Conservation (phyloP, 257 asterid genomes). For the Solanum okadae region DNA sequence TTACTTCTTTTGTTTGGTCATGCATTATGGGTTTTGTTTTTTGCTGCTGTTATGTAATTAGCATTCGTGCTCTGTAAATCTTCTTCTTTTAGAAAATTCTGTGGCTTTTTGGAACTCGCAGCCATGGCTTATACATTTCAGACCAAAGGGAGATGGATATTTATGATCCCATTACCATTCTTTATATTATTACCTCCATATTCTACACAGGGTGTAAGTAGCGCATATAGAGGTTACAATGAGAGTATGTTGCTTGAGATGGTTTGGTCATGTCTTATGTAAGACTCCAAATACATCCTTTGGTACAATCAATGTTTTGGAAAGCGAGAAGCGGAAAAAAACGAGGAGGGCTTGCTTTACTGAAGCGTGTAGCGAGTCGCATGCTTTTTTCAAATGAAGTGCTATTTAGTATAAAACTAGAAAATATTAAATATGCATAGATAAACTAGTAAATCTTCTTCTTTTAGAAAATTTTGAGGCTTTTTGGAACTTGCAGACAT, state of each 20-base stretch:
- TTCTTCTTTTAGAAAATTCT: background rate
- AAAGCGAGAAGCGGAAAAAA: background rate
- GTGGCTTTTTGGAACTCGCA: background rate
- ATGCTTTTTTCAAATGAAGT: background rate
- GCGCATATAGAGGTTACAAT: background rate
- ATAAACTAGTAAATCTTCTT: background rate
- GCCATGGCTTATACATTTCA: background rate
- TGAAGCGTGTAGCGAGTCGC: background rate
- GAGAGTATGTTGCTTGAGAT: background rate
- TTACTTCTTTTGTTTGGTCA: background rate
- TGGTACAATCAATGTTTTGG: background rate
- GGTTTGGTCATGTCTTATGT: background rate
- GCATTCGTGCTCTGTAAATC: background rate
- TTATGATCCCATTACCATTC: background rate
- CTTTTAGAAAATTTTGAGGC: background rate
- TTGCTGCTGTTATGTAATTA: background rate
- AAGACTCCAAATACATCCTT: background rate
- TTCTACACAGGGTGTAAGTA: background rate
- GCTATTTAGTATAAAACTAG: background rate
- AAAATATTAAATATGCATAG: background rate
- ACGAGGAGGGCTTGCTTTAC: background rate
- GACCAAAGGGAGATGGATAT: background rate
- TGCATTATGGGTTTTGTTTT: background rate
- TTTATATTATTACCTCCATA: background rate
- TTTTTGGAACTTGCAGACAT: background rate